A percentile compares a stretch with the other conserved stretches of the same genome.
phyloP scores from a whole-genome alignment of 495 filamentous ascomycete species.

The Clohesyomyces aquaticus region DNA sequence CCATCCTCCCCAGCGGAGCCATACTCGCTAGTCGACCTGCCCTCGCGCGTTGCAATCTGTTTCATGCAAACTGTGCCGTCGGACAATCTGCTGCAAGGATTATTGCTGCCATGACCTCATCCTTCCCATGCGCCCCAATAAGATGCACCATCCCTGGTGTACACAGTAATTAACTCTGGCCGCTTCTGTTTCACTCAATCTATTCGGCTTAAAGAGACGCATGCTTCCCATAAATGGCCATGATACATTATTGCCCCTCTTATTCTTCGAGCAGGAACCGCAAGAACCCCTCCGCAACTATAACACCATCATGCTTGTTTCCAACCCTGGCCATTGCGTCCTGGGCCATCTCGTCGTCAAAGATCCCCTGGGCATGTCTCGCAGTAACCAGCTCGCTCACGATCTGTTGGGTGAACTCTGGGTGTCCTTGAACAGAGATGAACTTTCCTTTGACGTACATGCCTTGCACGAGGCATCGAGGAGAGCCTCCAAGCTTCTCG shows the following conservation, averaged over 20 bases:
- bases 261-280: slow-evolving; percentile 67
- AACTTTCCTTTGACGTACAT: slow-evolving; percentile 70
- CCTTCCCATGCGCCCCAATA: background rate
- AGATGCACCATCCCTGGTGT: background rate
- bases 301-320: slow-evolving; percentile 74
- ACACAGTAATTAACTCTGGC: too few species aligned
- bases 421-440: slow-evolving; percentile 88
- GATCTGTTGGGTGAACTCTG: slow-evolving; percentile 81
- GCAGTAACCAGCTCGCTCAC: slow-evolving; percentile 66
- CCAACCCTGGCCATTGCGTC: slow-evolving; percentile 69
- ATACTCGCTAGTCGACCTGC: background rate
- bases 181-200: background rate
- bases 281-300: slow-evolving; percentile 70
- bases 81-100: slow-evolving; percentile 1
- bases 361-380: slow-evolving; percentile 65
- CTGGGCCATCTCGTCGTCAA: slow-evolving; percentile 63
- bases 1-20: too few species aligned
- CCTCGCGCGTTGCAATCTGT: background rate
- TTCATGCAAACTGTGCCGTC: slow-evolving; percentile 6
- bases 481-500: slow-evolving; percentile 66
- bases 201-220: background rate
- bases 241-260: background rate
- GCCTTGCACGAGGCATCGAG: slow-evolving; percentile 73
- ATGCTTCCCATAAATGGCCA: background rate
- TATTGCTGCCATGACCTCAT: slow-evolving; percentile 7